Conservation (phyloP, 2,329 filamentous ascomycete genomes). For the Aspergillus tanneri region DNA sequence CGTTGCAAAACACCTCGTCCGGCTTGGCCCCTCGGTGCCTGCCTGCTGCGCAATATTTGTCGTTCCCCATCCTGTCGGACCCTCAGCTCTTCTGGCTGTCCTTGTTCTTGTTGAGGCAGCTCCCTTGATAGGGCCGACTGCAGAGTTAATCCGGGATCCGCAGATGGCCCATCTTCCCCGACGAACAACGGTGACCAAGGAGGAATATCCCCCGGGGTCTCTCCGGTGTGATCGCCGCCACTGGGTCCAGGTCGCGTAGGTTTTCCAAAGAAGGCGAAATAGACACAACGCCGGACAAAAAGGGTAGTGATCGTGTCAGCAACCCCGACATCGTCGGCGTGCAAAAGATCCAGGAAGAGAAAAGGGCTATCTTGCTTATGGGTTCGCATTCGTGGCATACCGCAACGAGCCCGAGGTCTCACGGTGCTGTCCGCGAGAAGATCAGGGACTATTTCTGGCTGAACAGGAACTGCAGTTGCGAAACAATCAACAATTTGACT, state of each 20-base stretch:
- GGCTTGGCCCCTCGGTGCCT: too few species aligned
- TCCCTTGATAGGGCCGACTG: background rate
- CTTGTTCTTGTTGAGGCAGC: conserved; percentile 7
- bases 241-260: background rate
- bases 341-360: conserved; percentile 23
- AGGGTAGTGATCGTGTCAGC: conserved; percentile 14
- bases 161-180: conserved; percentile 3
- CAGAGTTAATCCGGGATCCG: background rate
- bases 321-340: conserved; percentile 10
- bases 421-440: conserved; percentile 15
- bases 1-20: background rate
- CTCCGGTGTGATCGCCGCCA: conserved; percentile 3
- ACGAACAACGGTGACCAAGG: conserved; percentile 9
- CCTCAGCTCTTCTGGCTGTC: background rate
- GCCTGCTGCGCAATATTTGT: too few species aligned
- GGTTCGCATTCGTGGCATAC: conserved; percentile 13
- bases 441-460: too few species aligned
- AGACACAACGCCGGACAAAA: conserved; percentile 25
- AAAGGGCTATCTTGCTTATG: conserved; percentile 18
- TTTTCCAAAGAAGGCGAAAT: conserved; percentile 26
- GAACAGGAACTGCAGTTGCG: conserved; percentile 1
- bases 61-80: conserved; percentile 2
- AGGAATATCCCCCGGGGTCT: conserved; percentile 3
- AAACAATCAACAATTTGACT: conserved; percentile 5
- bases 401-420: conserved; percentile 16